phyloP scores from a whole-genome alignment of 768 basidiomycete genomes.

The Hygrocybe coccinea region DNA sequence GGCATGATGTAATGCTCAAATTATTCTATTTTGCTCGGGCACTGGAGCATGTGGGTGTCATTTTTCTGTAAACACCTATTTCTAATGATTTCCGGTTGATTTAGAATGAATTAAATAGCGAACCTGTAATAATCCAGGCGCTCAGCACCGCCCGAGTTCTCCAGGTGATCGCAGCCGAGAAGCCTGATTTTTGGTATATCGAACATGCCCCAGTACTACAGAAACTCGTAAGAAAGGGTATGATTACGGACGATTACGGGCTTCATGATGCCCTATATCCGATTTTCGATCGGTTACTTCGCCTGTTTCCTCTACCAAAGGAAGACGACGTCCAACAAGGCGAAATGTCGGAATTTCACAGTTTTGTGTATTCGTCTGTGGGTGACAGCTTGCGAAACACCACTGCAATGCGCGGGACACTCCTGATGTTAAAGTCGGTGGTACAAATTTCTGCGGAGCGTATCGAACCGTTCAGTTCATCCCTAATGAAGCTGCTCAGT shows the following conservation, averaged over 20 bases:
- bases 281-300: conserved; percentile 75
- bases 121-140: conserved; percentile 61
- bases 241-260: conserved; percentile 70
- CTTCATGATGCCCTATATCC: conserved; percentile 81
- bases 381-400: conserved; percentile 74
- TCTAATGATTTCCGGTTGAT: conserved; percentile 5
- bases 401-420: conserved; percentile 66
- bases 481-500: conserved; percentile 77
- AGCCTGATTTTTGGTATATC: conserved; percentile 77
- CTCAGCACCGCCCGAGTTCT: conserved; percentile 84
- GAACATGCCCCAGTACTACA: conserved; percentile 68
- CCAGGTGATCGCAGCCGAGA: conserved; percentile 77
- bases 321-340: conserved; percentile 71
- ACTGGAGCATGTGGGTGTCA: conserved; percentile 63
- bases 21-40: conserved; percentile 83
- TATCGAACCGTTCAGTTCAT: conserved; percentile 70
- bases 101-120: conserved; percentile 69
- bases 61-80: not conserved
- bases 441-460: conserved; percentile 76
- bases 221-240: conserved; percentile 82
- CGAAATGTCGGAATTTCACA: conserved; percentile 74
- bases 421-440: conserved; percentile 84
- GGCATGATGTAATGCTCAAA: conserved; percentile 90
- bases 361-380: conserved; percentile 68
- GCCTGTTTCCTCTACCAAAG: conserved; percentile 70